Evolutionary conservation across 208 protist genomes (phyloP).

Genomic region (Tritrichomonas musculus): DNA sequence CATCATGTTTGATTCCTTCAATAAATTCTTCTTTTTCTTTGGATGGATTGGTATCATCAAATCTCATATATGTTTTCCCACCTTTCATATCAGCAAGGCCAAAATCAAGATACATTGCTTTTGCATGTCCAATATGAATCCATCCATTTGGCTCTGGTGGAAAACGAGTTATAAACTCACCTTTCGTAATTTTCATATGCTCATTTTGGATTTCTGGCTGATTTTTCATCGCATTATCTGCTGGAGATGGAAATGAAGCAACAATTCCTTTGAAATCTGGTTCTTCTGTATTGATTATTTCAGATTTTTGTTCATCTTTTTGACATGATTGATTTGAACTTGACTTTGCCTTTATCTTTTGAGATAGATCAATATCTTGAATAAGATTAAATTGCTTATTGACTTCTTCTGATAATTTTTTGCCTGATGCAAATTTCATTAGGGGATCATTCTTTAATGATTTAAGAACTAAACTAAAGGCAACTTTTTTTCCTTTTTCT

Average conservation of each 20-base stretch:
- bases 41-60: slow-evolving; percentile 42
- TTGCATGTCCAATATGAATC: slow-evolving; percentile 97
- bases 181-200: slow-evolving; percentile 56
- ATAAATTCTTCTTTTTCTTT: slow-evolving; percentile 42
- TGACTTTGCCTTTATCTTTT: too few relatives aligned
- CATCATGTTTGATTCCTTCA: slow-evolving; percentile 34
- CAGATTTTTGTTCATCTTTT: neutral
- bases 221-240: slow-evolving; percentile 34
- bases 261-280: neutral
- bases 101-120: slow-evolving; percentile 98
- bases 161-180: slow-evolving; percentile 66
- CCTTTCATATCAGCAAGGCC: slow-evolving; percentile 63
- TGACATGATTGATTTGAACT: too few relatives aligned
- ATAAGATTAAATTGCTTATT: neutral
- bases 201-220: slow-evolving; percentile 50
- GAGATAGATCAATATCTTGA: neutral
- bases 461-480: neutral
- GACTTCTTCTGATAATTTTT: neutral
- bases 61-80: slow-evolving; percentile 68
- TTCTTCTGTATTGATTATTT: too few relatives aligned
- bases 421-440: neutral
- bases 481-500: neutral
- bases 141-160: slow-evolving; percentile 83
- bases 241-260: neutral
- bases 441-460: neutral